phyloP scores from a whole-genome alignment of 495 filamentous ascomycete genomes.

The Lindgomyces ingoldianus region DNA sequence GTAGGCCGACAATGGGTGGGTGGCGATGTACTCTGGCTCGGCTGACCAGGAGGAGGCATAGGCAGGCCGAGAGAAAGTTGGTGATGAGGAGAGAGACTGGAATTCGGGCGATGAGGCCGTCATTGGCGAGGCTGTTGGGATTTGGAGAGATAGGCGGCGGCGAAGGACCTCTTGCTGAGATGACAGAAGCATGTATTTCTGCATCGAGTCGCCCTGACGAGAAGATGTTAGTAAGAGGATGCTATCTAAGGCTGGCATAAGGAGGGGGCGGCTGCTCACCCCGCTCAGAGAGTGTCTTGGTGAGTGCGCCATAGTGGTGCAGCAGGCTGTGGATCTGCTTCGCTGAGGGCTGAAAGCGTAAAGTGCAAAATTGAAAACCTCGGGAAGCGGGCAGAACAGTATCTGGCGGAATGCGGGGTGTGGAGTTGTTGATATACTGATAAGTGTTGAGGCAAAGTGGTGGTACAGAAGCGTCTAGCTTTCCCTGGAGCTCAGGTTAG shows the following conservation, averaged over 20 bases:
- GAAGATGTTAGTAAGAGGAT: slow-evolving; percentile 1
- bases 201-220: slow-evolving; percentile 20
- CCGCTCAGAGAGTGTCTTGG: slow-evolving; percentile 1
- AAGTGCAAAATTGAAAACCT: background rate
- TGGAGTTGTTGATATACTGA: background rate
- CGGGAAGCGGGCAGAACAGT: background rate
- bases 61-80: slow-evolving; percentile 3
- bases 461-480: background rate
- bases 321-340: background rate
- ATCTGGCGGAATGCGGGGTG: background rate
- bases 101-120: slow-evolving; percentile 27
- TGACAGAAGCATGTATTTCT: slow-evolving; percentile 34
- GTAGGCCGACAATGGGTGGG: slow-evolving; percentile 6
- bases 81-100: slow-evolving; percentile 33
- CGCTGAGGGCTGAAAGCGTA: background rate
- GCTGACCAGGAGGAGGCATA: slow-evolving; percentile 12
- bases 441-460: background rate
- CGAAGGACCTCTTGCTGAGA: slow-evolving; percentile 39
- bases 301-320: slow-evolving; percentile 8
- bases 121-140: slow-evolving; percentile 29
- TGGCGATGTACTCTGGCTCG: slow-evolving; percentile 8
- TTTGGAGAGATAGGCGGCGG: slow-evolving; percentile 35
- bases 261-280: slow-evolving; percentile 9
- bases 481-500: background rate
- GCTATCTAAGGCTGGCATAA: background rate